Conservation (phyloP, 257 asterid genomes). For the Gynochthodes officinalis region DNA sequence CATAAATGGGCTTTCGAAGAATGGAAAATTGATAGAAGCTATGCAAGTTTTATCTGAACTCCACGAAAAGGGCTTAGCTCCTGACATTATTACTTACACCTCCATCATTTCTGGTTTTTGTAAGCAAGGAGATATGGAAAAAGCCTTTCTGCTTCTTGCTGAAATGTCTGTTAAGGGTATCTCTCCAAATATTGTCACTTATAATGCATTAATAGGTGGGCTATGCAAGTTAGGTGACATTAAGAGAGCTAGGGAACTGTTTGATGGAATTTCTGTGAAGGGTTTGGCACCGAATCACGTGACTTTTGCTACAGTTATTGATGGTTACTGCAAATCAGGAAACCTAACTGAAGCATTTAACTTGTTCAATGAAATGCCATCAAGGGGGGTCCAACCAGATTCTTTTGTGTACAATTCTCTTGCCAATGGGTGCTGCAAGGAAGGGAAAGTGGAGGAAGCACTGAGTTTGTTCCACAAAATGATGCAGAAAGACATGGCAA, state of each 20-base stretch:
- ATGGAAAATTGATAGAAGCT: conserved; percentile 70
- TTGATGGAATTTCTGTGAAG: conserved; percentile 50
- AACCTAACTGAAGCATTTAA: conserved; percentile 56
- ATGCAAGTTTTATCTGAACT: conserved; percentile 54
- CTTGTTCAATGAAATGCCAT: conserved; percentile 62
- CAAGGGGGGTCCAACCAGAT: conserved; percentile 56
- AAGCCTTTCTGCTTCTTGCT: conserved; percentile 58
- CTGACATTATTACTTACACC: conserved; percentile 72
- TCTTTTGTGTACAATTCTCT: conserved; percentile 63
- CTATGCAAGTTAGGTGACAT: conserved; percentile 63
- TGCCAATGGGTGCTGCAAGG: conserved; percentile 77
- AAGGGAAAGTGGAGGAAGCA: conserved; percentile 63
- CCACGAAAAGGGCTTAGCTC: conserved; percentile 50
- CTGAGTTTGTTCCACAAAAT: conserved; percentile 46
- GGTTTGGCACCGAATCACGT: conserved; percentile 60
- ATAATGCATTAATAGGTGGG: conserved; percentile 74
- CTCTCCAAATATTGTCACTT: conserved; percentile 69
- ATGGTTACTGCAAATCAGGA: conserved; percentile 70
- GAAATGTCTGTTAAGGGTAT: conserved; percentile 69
- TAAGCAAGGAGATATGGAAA: conserved; percentile 60
- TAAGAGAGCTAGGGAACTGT: conserved; percentile 56
- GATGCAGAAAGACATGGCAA: conserved; percentile 52
- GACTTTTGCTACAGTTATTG: conserved; percentile 75
- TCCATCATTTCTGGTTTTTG: conserved; percentile 75
- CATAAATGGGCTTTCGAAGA: conserved; percentile 62